These are phyloP conservation scores for Rosa rugosa DNA, from an alignment of 306 rosid species.

Conservation along the genomic window DNA sequence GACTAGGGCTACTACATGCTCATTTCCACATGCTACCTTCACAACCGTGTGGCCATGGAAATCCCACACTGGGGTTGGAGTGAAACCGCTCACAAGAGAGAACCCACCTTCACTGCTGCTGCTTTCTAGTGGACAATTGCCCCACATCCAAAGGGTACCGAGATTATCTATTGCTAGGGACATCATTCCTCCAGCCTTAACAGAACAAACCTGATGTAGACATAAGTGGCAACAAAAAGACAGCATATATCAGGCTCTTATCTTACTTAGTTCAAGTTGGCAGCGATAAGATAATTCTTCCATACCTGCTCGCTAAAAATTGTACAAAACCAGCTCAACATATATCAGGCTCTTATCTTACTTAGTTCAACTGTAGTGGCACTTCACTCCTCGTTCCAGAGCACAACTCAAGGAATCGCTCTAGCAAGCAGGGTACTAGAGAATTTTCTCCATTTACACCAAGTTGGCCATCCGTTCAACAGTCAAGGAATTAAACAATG, in stretches of 20 bases:
- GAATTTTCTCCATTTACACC: slow-evolving; percentile 60
- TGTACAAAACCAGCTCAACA: too few species aligned
- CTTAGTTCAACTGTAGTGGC: slow-evolving; percentile 35
- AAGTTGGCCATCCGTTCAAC: slow-evolving; percentile 85
- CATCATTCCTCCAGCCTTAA: slow-evolving; percentile 94
- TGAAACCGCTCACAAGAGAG: slow-evolving; percentile 50
- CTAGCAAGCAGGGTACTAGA: slow-evolving; percentile 54
- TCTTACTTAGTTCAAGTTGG: neutral
- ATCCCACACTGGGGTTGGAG: slow-evolving; percentile 73
- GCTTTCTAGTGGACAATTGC: slow-evolving; percentile 65
- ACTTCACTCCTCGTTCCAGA: slow-evolving; percentile 43
- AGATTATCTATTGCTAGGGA: slow-evolving; percentile 71
- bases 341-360: slow-evolving; percentile 12
- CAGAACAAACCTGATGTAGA: slow-evolving; percentile 50
- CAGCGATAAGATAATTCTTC: slow-evolving; percentile 9
- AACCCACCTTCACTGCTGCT: slow-evolving; percentile 42
- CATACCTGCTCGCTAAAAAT: too few species aligned
- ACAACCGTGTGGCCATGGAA: slow-evolving; percentile 70
- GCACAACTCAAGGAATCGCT: slow-evolving; percentile 45
- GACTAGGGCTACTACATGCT: slow-evolving; percentile 71
- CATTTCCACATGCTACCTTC: slow-evolving; percentile 92
- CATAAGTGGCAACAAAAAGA: slow-evolving; percentile 3
- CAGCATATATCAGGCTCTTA: slow-evolving; percentile 13
- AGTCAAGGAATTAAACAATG: slow-evolving; percentile 54
- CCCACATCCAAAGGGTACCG: slow-evolving; percentile 90